Percentiles rank a stretch among this genome's conserved stretches.
phyloP scores from a whole-genome alignment of 148 eudicot genomes.

The Fagopyrum esculentum region DNA sequence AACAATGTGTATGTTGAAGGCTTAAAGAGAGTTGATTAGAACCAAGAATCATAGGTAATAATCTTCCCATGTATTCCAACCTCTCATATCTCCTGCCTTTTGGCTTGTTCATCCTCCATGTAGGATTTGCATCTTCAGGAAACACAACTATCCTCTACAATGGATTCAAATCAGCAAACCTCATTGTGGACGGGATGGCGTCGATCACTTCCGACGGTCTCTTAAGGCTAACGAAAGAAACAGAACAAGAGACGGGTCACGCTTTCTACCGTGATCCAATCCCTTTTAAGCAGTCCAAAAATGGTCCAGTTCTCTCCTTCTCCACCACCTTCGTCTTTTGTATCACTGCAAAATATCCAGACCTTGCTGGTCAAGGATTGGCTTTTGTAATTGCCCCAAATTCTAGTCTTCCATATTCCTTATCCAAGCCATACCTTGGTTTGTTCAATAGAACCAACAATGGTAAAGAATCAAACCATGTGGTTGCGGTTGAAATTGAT shows the following conservation, averaged over 20 bases:
- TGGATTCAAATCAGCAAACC: neutral
- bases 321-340: conserved; percentile 20
- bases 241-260: conserved; percentile 1
- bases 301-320: conserved; percentile 6
- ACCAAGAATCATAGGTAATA: neutral
- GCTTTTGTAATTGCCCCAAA: conserved; percentile 19
- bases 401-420: neutral
- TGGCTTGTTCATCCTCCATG: neutral
- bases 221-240: conserved; percentile 8
- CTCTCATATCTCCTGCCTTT: neutral
- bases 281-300: neutral
- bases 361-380: conserved; percentile 9
- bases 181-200: neutral
- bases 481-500: conserved; percentile 21
- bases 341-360: neutral
- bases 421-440: conserved; percentile 3
- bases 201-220: neutral
- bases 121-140: neutral
- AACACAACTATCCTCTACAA: neutral
- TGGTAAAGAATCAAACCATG: conserved; percentile 12
- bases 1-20: neutral
- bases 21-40: neutral
- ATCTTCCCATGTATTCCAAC: neutral
- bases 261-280: conserved; percentile 13
- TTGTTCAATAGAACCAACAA: conserved; percentile 14